Conservation (phyloP, 1,284 basidiomycete genomes). For the Puccinia triticina region DNA sequence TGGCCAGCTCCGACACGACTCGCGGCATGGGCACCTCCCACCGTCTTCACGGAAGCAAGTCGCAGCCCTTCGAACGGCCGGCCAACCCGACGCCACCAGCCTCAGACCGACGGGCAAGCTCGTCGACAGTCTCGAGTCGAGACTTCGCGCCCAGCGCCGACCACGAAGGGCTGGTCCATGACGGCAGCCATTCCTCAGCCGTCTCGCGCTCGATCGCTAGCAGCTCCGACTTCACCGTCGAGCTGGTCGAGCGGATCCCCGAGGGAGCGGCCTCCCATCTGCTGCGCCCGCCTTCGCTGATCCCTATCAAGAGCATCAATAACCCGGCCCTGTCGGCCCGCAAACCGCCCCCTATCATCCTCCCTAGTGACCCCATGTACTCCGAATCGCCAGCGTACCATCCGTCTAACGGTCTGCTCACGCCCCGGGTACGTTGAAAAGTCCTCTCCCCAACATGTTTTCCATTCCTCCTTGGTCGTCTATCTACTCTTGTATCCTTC, state of each 20-base stretch:
- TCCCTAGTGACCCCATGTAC: not conserved
- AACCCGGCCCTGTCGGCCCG: not conserved
- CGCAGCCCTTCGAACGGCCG: not conserved
- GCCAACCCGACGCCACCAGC: not conserved
- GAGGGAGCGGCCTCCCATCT: not conserved
- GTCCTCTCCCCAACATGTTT: not conserved
- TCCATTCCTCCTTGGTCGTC: not conserved
- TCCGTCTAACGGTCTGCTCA: not conserved
- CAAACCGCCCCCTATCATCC: not conserved
- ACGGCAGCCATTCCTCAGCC: not conserved
- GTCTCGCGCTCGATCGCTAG: not conserved
- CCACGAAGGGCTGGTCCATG: not conserved
- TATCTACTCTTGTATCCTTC: not conserved
- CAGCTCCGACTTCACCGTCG: conserved; percentile 18
- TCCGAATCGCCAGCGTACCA: not conserved
- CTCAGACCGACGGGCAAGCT: not conserved
- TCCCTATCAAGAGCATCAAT: not conserved
- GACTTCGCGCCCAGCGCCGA: not conserved
- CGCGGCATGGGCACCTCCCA: not conserved
- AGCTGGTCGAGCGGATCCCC: conserved; percentile 16
- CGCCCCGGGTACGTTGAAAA: conserved; percentile 24
- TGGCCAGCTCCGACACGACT: not conserved
- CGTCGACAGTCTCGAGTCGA: not conserved
- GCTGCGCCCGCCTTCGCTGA: not conserved
- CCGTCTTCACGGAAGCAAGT: not conserved